Percentiles rank a stretch among this genome's conserved stretches.
phyloP scores from a whole-genome alignment of 768 basidiomycete species.

The Boletus edulis region DNA sequence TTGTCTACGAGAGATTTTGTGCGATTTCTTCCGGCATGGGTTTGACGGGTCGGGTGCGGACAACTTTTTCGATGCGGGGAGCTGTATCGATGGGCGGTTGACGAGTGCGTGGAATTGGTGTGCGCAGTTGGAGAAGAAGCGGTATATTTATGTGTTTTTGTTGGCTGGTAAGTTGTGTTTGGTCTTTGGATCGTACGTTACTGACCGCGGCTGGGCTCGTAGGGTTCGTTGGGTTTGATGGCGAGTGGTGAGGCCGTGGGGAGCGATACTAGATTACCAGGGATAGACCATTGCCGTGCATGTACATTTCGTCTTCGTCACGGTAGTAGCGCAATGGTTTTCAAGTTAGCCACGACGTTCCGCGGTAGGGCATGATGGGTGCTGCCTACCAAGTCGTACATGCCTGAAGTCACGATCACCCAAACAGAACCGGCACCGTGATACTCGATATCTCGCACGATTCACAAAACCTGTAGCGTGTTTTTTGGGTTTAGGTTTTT shows the following conservation, averaged over 20 bases:
- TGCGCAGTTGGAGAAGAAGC: conserved; percentile 79
- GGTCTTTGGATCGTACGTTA: not conserved
- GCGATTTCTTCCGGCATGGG: conserved; percentile 84
- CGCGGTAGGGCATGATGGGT: no score
- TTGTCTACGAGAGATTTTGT: conserved; percentile 65
- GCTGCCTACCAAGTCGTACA: no score
- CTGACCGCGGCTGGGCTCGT: not conserved
- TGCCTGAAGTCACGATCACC: no score
- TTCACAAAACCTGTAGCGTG: no score
- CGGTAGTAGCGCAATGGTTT: no score
- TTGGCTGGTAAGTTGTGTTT: conserved; percentile 54
- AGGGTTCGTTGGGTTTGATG: conserved; percentile 87
- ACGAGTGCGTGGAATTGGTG: conserved; percentile 96
- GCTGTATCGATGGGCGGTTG: conserved; percentile 78
- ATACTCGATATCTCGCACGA: no score
- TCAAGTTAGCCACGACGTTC: no score
- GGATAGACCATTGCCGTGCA: not conserved
- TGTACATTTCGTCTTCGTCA: not conserved
- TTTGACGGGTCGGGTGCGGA: conserved; percentile 92
- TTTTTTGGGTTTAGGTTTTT: no score
- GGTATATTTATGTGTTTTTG: conserved; percentile 77
- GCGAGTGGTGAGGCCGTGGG: conserved; percentile 60
- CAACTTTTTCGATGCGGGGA: conserved; percentile 87
- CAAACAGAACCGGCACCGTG: no score
- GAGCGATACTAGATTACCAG: not conserved